Percentiles rank a stretch among this genome's conserved stretches.
phyloP scores from a whole-genome alignment of 208 protist genomes.

The Phytomonas sp. region DNA sequence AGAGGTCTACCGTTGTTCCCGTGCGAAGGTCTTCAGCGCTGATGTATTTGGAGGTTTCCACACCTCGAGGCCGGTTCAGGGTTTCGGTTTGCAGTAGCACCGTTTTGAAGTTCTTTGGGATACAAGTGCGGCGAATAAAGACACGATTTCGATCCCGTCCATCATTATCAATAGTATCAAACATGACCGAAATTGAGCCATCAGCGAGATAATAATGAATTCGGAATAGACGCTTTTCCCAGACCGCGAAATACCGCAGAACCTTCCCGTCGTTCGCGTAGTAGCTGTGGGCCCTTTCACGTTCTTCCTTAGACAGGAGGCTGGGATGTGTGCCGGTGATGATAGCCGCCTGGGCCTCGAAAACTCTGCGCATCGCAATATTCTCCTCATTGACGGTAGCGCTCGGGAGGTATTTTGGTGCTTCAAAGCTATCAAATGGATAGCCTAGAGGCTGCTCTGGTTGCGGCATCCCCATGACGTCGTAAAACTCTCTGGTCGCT shows the following conservation, averaged over 20 bases:
- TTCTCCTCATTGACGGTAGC: constrained; percentile 53
- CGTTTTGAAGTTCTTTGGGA: constrained; percentile 58
- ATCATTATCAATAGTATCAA: constrained; percentile 85
- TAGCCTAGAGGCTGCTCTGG: constrained; percentile 47
- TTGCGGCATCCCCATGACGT: constrained; percentile 68
- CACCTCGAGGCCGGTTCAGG: constrained; percentile 41
- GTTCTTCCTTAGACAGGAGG: constrained; percentile 75
- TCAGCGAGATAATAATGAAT: constrained; percentile 95
- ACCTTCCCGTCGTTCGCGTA: constrained; percentile 93
- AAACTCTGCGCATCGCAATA: constrained; percentile 68
- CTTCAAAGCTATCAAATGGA: constrained; percentile 78
- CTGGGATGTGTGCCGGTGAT: constrained; percentile 61
- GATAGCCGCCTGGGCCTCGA: constrained; percentile 68
- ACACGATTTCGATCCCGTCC: constrained; percentile 91
- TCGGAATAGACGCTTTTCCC: constrained; percentile 89
- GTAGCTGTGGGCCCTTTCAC: constrained; percentile 72
- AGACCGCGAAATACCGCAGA: constrained; percentile 92
- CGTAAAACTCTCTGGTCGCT: constrained; percentile 90
- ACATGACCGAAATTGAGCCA: constrained; percentile 90
- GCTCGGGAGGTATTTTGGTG: constrained; percentile 13
- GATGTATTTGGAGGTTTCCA: constrained; percentile 32
- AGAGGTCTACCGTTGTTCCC: constrained; percentile 74
- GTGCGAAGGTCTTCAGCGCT: constrained; percentile 74
- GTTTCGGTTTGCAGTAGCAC: constrained; percentile 54
- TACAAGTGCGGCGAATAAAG: constrained; percentile 81